These are phyloP conservation scores for Glonium stellatum DNA, from an alignment of 495 filamentous ascomycete species.

Conservation along the genomic window DNA sequence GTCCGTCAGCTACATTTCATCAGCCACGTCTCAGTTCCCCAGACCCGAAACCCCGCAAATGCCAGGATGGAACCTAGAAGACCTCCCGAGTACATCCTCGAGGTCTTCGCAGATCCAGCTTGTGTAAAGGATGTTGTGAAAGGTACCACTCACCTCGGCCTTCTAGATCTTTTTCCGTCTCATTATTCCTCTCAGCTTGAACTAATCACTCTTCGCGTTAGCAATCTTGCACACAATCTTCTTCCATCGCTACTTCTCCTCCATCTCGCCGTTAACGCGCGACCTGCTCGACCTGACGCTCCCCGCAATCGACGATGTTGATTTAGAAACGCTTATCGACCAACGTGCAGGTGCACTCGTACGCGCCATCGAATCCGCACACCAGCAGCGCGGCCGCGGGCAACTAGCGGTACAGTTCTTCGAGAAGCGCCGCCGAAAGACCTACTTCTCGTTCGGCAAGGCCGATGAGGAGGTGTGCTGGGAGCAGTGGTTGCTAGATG, in stretches of 20 bases:
- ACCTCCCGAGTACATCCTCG: constrained; percentile 39
- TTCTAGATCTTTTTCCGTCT: background rate
- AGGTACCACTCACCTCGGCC: constrained; percentile 47
- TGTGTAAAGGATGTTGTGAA: constrained; percentile 82
- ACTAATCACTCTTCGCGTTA: constrained; percentile 33
- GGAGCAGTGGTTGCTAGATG: constrained; percentile 91
- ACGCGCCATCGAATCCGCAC: constrained; percentile 44
- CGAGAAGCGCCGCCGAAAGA: constrained; percentile 79
- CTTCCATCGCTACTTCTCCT: constrained; percentile 95
- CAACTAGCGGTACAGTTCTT: constrained; percentile 88
- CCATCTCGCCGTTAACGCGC: constrained; percentile 72
- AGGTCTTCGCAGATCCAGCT: constrained; percentile 40
- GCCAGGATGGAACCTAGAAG: constrained; percentile 36
- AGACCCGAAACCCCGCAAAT: constrained; percentile 11
- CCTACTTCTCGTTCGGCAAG: constrained; percentile 63
- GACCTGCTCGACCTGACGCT: constrained; percentile 90
- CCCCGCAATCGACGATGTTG: constrained; percentile 77
- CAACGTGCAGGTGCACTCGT: constrained; percentile 71
- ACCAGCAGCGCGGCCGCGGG: constrained; percentile 51
- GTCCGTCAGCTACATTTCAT: too few relatives aligned
- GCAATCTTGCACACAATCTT: constrained; percentile 95
- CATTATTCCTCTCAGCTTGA: background rate
- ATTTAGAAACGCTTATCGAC: constrained; percentile 89
- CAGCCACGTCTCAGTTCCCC: background rate
- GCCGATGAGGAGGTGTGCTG: constrained; percentile 90